Evolutionary conservation across 352 stramenopile genomes (phyloP).

Genomic region (Phytophthora constricta): DNA sequence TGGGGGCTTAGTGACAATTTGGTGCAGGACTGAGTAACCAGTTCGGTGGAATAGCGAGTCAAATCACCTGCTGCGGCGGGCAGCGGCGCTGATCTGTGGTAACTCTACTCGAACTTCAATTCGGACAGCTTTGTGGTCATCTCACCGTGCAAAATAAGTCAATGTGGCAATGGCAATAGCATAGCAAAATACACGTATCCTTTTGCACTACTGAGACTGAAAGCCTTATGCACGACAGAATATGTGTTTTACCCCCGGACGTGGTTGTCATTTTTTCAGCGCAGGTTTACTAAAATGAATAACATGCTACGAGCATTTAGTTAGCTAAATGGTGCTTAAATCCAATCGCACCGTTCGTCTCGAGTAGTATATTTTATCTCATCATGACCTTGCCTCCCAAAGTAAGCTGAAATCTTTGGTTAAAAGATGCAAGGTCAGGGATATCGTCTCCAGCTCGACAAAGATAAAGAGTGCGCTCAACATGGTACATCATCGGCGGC

Average conservation of each 20-base stretch:
- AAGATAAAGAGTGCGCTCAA: slow-evolving; percentile 70
- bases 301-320: no score
- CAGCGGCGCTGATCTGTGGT: not conserved
- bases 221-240: no score
- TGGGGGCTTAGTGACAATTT: not conserved
- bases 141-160: not conserved
- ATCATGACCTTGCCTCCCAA: not conserved
- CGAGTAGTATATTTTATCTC: no score
- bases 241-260: no score
- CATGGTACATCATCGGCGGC: slow-evolving; percentile 70
- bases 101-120: not conserved
- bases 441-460: slow-evolving; percentile 44
- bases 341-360: no score
- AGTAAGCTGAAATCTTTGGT: not conserved
- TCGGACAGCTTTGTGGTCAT: no score
- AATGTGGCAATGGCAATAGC: not conserved
- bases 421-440: not conserved
- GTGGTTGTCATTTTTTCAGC: no score
- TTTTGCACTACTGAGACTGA: no score
- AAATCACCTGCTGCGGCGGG: not conserved
- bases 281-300: no score
- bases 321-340: no score
- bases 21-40: not conserved
- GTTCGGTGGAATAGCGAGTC: not conserved
- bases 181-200: no score